phyloP scores from a whole-genome alignment of 371 early-diverging fungal species.

The Choanephora cucurbitarum region DNA sequence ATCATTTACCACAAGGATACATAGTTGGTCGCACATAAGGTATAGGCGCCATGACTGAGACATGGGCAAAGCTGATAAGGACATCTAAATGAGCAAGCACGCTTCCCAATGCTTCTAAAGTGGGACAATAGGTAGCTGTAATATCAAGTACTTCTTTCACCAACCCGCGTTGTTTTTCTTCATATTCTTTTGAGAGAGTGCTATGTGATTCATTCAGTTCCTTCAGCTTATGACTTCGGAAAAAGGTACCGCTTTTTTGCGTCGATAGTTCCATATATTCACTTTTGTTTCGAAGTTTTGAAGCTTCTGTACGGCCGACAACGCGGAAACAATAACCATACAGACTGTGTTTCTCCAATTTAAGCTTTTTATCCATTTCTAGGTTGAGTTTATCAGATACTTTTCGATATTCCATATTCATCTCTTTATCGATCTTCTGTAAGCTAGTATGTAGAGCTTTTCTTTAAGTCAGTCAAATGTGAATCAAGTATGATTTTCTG shows the following conservation, averaged over 20 bases:
- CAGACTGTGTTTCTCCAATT: constrained; percentile 79
- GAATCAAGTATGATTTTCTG: neutral
- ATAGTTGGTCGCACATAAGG: constrained; percentile 86
- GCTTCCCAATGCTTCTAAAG: constrained; percentile 76
- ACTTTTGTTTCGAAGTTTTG: constrained; percentile 55
- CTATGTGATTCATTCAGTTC: constrained; percentile 51
- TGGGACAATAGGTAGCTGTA: constrained; percentile 80
- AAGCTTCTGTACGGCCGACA: constrained; percentile 56
- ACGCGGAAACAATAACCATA: constrained; percentile 91
- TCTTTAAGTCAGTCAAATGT: neutral
- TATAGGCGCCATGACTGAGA: constrained; percentile 78
- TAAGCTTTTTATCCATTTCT: constrained; percentile 87
- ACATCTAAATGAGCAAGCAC: constrained; percentile 87
- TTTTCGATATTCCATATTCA: constrained; percentile 66
- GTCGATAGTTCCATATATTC: constrained; percentile 85
- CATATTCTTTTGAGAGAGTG: constrained; percentile 63
- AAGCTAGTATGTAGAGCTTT: constrained; percentile 70
- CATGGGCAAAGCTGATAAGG: constrained; percentile 87
- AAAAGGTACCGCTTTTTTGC: constrained; percentile 88
- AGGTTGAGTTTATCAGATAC: constrained; percentile 61
- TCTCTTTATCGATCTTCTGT: constrained; percentile 52
- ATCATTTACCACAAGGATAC: constrained; percentile 41
- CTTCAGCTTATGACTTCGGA: constrained; percentile 77
- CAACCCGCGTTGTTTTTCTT: constrained; percentile 67
- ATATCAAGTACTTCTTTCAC: constrained; percentile 86